phyloP scores from a whole-genome alignment of 2,329 filamentous ascomycete genomes.

The Colletotrichum costaricense region DNA sequence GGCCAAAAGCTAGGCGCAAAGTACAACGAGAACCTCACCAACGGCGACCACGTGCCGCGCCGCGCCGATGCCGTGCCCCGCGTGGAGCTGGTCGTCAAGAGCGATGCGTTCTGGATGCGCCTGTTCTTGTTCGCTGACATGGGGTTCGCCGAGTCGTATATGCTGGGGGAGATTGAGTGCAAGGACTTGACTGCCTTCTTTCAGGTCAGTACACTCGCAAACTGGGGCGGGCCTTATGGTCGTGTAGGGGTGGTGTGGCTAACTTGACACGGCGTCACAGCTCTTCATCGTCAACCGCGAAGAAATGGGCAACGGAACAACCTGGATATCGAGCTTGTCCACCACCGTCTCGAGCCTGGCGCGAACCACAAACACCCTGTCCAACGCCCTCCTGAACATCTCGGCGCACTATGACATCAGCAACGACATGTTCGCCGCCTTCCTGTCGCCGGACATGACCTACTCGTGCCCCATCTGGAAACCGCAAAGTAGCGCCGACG shows the following conservation, averaged over 20 bases:
- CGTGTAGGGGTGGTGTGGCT: background rate
- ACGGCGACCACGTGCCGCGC: constrained; percentile 42
- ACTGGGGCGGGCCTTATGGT: no score
- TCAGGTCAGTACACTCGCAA: constrained; percentile 55
- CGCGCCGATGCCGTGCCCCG: constrained; percentile 50
- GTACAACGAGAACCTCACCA: constrained; percentile 49
- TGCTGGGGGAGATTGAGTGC: constrained; percentile 78
- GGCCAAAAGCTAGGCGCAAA: constrained; percentile 57
- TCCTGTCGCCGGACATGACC: constrained; percentile 81
- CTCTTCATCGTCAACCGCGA: constrained; percentile 78
- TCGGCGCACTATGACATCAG: constrained; percentile 81
- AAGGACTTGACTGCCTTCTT: constrained; percentile 76
- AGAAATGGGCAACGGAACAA: constrained; percentile 72
- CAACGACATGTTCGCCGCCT: constrained; percentile 81
- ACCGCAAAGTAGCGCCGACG: constrained; percentile 44
- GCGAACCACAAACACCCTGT: constrained; percentile 66
- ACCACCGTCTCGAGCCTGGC: constrained; percentile 69
- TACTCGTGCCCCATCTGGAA: constrained; percentile 79
- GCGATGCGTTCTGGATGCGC: constrained; percentile 77
- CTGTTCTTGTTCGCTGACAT: constrained; percentile 78
- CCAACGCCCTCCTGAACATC: constrained; percentile 72
- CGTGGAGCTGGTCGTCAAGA: constrained; percentile 69
- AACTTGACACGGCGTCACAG: constrained; percentile 49
- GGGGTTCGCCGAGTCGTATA: constrained; percentile 80
- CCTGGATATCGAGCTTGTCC: constrained; percentile 68